Evolutionary conservation across 2,329 filamentous ascomycete species (phyloP), one percentile per base, ranked within the genome.

Genomic region (Conoideocrella luteorostrata): DNA sequence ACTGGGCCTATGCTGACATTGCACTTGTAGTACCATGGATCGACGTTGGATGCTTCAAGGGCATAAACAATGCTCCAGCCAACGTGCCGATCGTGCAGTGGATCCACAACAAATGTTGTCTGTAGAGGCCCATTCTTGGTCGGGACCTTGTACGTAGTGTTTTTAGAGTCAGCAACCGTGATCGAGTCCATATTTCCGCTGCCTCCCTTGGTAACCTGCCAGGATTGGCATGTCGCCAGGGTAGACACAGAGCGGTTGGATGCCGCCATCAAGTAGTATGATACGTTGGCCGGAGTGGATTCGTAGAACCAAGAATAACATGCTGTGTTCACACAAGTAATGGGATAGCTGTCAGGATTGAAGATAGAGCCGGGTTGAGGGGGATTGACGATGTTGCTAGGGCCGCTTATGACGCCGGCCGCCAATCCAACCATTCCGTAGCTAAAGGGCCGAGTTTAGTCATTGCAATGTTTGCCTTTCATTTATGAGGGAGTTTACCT

Each of bases 1-100:
- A 68, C 67, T 2, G 49, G 17, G 1, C 53, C 55, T 4, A 70
- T 39, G 1, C 57, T 64, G 13, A 67, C 55, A 40, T 68, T 63
- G 53, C 68, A 71, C 12, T 41, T 47, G 51, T 71, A 71, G 44
- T 60, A 69, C 66, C 66, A 71, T 0, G 67, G 56, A 4, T 60
- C 43, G 1, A 45, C 55, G 13, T 41, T 18, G 0, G 61, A 66
- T 2, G 66, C 57, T 45, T 71, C 67, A 13, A 71, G 66, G 3
- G 58, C 67, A 22, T 57, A 47, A 6, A 70, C 54, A 12, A 47
- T 32, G 40, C 50, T 54, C 50, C 61, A 64, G 5, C 54, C 45
- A 0, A 47, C 21, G 12, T 52, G 58, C 42, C 60, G 59, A 5
- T 43, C 48, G 7, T 36, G 40, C 7, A 43, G 41, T 0, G 47